Percentiles rank a stretch among this genome's conserved stretches.
Evolutionary conservation across 306 rosid species (phyloP).

Genomic region (Vicia sativa): DNA sequence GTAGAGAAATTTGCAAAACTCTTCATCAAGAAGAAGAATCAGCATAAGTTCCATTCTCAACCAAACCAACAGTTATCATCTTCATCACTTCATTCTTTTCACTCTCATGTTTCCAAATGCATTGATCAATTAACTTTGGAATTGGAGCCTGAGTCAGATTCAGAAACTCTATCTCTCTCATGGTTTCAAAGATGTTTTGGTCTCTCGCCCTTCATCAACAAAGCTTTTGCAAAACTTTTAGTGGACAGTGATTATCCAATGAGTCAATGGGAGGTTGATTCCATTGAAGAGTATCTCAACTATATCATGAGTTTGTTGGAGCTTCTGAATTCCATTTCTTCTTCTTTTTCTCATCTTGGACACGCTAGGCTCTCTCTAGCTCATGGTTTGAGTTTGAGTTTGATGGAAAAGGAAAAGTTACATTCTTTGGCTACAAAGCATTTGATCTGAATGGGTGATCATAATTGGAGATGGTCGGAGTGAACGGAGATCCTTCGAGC

Average conservation of each 20-base stretch:
- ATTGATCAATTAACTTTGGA: constrained; percentile 41
- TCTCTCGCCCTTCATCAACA: constrained; percentile 48
- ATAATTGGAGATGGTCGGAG: no score
- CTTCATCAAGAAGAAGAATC: constrained; percentile 60
- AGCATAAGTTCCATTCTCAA: constrained; percentile 35
- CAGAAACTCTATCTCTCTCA: constrained; percentile 39
- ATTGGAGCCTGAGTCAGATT: constrained; percentile 39
- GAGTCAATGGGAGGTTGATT: constrained; percentile 56
- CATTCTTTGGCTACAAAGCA: constrained; percentile 44
- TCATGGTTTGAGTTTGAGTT: constrained; percentile 48
- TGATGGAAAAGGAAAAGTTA: constrained; percentile 40
- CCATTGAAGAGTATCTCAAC: constrained; percentile 55
- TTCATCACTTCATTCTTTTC: constrained; percentile 50
- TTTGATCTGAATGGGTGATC: no score
- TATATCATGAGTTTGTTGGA: constrained; percentile 57
- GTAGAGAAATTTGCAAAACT: constrained; percentile 51
- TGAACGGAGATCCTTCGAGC: no score
- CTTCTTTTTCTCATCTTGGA: constrained; percentile 54
- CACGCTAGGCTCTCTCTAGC: constrained; percentile 53
- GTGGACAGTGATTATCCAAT: constrained; percentile 60
- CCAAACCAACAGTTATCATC: constrained; percentile 30
- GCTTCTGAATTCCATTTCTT: constrained; percentile 56
- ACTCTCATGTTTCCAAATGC: constrained; percentile 45
- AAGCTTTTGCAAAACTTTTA: constrained; percentile 64
- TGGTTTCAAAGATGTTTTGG: constrained; percentile 59